Conservation (phyloP, 176 grass and related monocot genomes). For the Musa troglodytarum region DNA sequence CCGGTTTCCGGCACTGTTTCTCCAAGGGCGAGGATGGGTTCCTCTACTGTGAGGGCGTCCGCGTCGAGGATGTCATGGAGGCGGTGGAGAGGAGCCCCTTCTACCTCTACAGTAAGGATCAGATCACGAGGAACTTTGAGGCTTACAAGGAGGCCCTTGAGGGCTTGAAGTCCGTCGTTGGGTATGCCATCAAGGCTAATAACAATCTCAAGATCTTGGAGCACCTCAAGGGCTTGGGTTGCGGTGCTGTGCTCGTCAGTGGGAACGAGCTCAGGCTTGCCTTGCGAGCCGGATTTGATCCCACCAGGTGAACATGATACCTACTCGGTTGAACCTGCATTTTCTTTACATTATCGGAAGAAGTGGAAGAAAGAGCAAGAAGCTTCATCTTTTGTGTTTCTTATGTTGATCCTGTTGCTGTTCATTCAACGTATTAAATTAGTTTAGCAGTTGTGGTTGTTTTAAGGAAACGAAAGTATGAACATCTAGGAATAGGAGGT, state of each 20-base stretch:
- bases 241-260: constrained; percentile 85
- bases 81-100: constrained; percentile 74
- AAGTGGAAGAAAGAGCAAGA: too few species aligned
- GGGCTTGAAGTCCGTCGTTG: constrained; percentile 62
- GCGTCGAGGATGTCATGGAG: constrained; percentile 66
- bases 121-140: constrained; percentile 71
- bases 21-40: constrained; percentile 46
- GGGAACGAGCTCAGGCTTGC: constrained; percentile 89
- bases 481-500: not conserved
- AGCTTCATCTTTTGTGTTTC: too few species aligned
- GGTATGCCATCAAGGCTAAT: constrained; percentile 92
- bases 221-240: constrained; percentile 61
- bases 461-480: not conserved
- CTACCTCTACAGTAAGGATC: constrained; percentile 92
- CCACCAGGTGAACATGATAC: constrained; percentile 32
- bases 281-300: constrained; percentile 58
- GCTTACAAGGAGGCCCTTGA: constrained; percentile 67
- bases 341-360: not conserved
- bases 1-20: constrained; percentile 56
- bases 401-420: too few species aligned
- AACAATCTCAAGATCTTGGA: constrained; percentile 73
- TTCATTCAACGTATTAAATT: not conserved
- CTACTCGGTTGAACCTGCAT: not conserved
- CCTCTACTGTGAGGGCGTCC: constrained; percentile 76
- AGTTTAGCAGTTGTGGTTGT: not conserved